Base-by-base conservation (phyloP, 306 rosid genomes). In the Phaseolus lunatus region DNA sequence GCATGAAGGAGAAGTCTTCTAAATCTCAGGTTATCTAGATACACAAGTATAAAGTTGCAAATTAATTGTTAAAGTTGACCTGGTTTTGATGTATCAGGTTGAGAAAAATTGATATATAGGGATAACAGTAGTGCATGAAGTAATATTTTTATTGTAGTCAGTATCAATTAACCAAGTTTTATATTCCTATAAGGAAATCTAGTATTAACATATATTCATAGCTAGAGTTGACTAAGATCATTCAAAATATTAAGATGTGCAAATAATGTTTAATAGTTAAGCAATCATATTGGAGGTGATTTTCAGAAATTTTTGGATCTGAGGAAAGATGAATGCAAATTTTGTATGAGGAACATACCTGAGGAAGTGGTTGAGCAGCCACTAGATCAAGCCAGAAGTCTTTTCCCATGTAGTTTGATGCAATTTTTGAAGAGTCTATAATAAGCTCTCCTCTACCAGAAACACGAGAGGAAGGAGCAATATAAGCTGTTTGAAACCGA, bases 401-500 rank as follows among this genome's bases (percentile, higher is more conserved):
- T 69, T n/a, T 71, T 3, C 8, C 68, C 37, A 85, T 59, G 61
- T 90, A 90, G n/a, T 82, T 86, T 3, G 90, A 78, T 18, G 92
- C 83, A 68, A 90, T 86, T 85, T 85, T 86, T 18, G 88, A 85
- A n/a, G 88, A 82, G 65, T 86, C 87, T 22, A 86, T 13, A 5
- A 88, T 65, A 22, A 88, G 90, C 85, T 88, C 92, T 75, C 92
- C 90, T 84, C 92, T 82, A 33, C 92, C 92, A 78, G 80, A 86
- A 61, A 88, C 90, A 14, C 88, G 88, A 80, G 92, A 88, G 18
- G 92, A 86, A 62, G 92, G 87, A 48, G 87, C 90, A 29, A 86
- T 48, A 75, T 84, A 88, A 67, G 92, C 92, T 2, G 87, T 88
- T 49, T 79, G 86, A 78, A 88, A 88, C 72, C 80, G 70, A 62